A percentile compares a stretch with the other conserved stretches of the same genome.
Evolutionary conservation across 1,284 basidiomycete species (phyloP).

Genomic region (Inonotus hispidus): DNA sequence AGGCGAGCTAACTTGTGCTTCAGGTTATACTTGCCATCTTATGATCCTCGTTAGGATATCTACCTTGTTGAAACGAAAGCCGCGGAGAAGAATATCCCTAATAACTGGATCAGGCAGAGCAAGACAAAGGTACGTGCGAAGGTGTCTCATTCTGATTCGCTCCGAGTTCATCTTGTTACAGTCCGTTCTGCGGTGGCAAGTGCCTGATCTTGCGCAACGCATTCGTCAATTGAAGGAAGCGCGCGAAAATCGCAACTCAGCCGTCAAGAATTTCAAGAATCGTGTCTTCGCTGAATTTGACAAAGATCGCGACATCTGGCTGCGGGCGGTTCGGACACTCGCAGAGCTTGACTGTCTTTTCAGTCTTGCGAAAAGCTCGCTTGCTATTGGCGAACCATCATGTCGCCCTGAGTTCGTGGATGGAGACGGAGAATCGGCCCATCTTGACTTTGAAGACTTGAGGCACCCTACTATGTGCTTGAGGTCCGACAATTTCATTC

Average conservation of each 20-base stretch:
- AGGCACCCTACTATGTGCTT: slow-evolving; percentile 82
- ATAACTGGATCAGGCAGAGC: slow-evolving; percentile 80
- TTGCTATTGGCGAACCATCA: slow-evolving; percentile 85
- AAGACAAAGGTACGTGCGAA: slow-evolving; percentile 61
- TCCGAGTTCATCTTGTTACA: slow-evolving; percentile 28
- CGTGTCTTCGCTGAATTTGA: slow-evolving; percentile 86
- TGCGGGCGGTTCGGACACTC: slow-evolving; percentile 71
- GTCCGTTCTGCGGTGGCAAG: slow-evolving; percentile 71
- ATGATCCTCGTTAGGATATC: slow-evolving; percentile 57
- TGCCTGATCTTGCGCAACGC: slow-evolving; percentile 63
- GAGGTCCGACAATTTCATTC: slow-evolving; percentile 77
- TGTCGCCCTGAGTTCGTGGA: slow-evolving; percentile 86
- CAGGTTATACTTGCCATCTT: neutral
- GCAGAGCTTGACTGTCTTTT: slow-evolving; percentile 93
- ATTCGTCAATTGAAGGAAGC: slow-evolving; percentile 88
- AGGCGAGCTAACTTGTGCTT: slow-evolving; percentile 38
- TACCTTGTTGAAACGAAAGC: slow-evolving; percentile 76
- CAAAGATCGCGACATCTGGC: slow-evolving; percentile 73
- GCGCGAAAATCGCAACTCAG: slow-evolving; percentile 75
- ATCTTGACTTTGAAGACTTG: slow-evolving; percentile 74
- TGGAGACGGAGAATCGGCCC: slow-evolving; percentile 65
- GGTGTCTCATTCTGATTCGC: neutral
- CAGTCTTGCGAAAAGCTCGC: slow-evolving; percentile 86
- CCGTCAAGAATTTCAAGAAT: slow-evolving; percentile 78
- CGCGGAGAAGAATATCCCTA: slow-evolving; percentile 60